Base-by-base conservation (phyloP, 495 filamentous ascomycete genomes). In the Neurospora cerealis region DNA sequence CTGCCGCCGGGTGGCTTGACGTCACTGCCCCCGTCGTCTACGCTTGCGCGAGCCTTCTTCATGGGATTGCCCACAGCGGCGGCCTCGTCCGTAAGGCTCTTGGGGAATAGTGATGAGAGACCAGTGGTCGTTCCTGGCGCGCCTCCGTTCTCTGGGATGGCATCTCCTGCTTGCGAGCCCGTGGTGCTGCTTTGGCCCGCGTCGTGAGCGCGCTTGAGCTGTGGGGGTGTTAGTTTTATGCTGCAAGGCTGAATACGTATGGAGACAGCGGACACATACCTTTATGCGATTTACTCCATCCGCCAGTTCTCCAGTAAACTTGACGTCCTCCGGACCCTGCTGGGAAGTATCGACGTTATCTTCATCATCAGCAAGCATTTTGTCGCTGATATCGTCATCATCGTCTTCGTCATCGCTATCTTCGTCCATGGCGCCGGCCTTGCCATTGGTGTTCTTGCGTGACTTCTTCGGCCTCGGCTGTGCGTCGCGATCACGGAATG, bases 131-230 rank as follows among this genome's bases (percentile, higher is more conserved):
- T 73, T 36, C 77, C 77, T 77, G 66, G 72, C 75, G 71, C 83
- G 77, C 36, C 81, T 75, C 73, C 80, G 78, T 77, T 82, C 77
- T 77, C 83, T 21, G 84, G 81, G 5, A 79, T 81, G 7, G 80
- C 72, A n/a, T 80, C 78, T 21, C 79, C 82, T 3, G 71, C 77
- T 10, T 73, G 74, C 8, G 80, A 78, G 73, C 78, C 81, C 5
- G 82, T 80, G n/a, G 83, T 82, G 48, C 86, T 86, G 24, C 91
- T 82, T 2, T 90, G 92, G 36, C 96, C 95, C 40, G 89, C 90
- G 0, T 96, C 98, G 83, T 97, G 96, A 75, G 94, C 92, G 73
- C 96, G 93, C 88, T 99, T 99, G 42, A 98, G 89, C 95, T 98
- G 79, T 75, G 76, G 7, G 42, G 24, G 34, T 37, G 74, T 81